Base-by-base conservation (phyloP, 2,329 filamentous ascomycete genomes). In the Seiridium unicorne region DNA sequence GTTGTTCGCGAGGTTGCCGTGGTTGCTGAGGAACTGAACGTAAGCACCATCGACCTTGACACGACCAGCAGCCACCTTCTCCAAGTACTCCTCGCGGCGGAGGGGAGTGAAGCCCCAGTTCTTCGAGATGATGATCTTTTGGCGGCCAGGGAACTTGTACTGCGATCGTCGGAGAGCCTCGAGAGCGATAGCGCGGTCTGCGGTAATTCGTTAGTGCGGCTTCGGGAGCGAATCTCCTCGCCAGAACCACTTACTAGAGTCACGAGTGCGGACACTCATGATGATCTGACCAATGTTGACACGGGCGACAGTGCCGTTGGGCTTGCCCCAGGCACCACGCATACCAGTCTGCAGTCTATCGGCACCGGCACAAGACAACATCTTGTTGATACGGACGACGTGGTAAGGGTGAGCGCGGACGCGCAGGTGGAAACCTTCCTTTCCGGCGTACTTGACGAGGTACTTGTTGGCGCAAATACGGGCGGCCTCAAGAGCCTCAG, bases 341-440 rank as follows among this genome's bases (percentile, higher is more conserved):
- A 99, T 99, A 87, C 95, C 95, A 73, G 95, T 99, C 85, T 99
- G 95, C 82, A 99, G 87, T 90, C 95, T 93, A 98, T 99, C 95
- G 89, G 95, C 95, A 88, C 95, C 95, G 77, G 95, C 95, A 83
- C 95, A 99, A 79, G 95, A 98, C 92, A 99, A 94, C 95, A 99
- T 99, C 91, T 99, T 99, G 93, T 99, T 99, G 93, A 99, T 99
- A 84, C 95, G 95, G 87, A 99, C 91, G 84, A 99, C 95, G 88
- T 99, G 95, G 92, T 92, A 99, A 71, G 95, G 95, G 88, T 99
- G 95, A 77, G 93, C 93, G 78, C 95, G 88, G 77, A 90, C 85
- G 73, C 88, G 87, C 70, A 90, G 81, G 79, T 90, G 88, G 86
- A 90, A 90, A 76, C 81, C 79, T 76, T 90, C 88, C 84, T 90